A percentile compares a stretch with the other conserved stretches of the same genome.
Evolutionary conservation across 2,329 filamentous ascomycete species (phyloP).

Genomic region (Xylaria arbuscula): DNA sequence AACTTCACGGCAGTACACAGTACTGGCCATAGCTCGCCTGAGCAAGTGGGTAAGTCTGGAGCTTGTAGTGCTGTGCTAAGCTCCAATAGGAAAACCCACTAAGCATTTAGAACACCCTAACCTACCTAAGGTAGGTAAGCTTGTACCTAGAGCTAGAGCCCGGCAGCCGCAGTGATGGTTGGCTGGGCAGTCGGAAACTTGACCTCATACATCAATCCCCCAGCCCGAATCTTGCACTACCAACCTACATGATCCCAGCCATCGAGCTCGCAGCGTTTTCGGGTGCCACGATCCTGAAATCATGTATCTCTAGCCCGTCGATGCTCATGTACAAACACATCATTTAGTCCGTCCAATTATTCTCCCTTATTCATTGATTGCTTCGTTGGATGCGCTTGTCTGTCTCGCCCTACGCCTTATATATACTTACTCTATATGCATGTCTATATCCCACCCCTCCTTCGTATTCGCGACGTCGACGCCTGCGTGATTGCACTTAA

Average conservation of each 20-base stretch:
- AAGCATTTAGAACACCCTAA: slow-evolving; percentile 1
- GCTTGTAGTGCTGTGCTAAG: slow-evolving; percentile 9
- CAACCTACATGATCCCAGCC: slow-evolving; percentile 30
- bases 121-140: too few relatives aligned
- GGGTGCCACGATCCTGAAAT: slow-evolving; percentile 7
- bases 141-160: background rate
- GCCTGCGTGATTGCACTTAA: slow-evolving; percentile 49
- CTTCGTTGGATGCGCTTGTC: slow-evolving; percentile 31
- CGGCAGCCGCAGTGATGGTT: slow-evolving; percentile 32
- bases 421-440: slow-evolving; percentile 39
- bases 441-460: slow-evolving; percentile 47
- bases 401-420: slow-evolving; percentile 29
- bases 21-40: background rate
- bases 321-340: slow-evolving; percentile 22
- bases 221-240: slow-evolving; percentile 25
- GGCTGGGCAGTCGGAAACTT: slow-evolving; percentile 31
- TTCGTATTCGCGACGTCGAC: slow-evolving; percentile 39
- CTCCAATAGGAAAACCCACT: slow-evolving; percentile 16
- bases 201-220: slow-evolving; percentile 35
- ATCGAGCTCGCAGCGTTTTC: slow-evolving; percentile 31
- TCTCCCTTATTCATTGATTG: slow-evolving; percentile 32
- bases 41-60: background rate
- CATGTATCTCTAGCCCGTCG: slow-evolving; percentile 33
- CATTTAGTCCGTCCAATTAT: slow-evolving; percentile 19
- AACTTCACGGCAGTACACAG: too few relatives aligned